Evolutionary conservation across 768 basidiomycete genomes (phyloP).

Genomic region (Boletus reticulatus): DNA sequence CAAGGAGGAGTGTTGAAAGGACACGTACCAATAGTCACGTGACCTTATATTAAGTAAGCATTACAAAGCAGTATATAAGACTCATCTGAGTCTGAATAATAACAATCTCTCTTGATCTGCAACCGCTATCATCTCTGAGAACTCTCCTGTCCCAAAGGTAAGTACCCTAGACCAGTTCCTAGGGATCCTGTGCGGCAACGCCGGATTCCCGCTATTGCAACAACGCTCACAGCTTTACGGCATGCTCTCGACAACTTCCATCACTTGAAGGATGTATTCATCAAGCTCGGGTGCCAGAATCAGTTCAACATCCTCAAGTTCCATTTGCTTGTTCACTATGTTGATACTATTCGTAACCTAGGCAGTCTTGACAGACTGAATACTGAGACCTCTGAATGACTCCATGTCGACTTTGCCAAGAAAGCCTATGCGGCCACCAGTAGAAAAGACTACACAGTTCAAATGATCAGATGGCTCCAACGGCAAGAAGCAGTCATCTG

Average conservation of each 20-base stretch:
- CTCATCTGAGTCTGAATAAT: no score
- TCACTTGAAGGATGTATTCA: background rate
- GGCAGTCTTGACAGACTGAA: background rate
- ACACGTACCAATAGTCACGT: no score
- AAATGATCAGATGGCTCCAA: conserved; percentile 1
- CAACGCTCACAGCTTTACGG: background rate
- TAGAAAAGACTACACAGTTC: background rate
- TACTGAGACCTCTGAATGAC: background rate
- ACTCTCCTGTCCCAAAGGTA: no score
- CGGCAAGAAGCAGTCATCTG: background rate
- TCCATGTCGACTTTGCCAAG: background rate
- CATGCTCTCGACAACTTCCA: background rate
- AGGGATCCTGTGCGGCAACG: no score
- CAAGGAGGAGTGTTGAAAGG: no score
- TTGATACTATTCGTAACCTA: background rate
- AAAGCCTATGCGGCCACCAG: background rate
- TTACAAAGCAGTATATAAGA: no score
- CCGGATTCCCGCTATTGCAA: no score
- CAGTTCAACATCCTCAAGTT: conserved; percentile 1
- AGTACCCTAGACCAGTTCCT: no score
- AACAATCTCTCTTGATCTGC: no score
- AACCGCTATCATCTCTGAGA: no score
- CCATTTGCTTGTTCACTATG: background rate
- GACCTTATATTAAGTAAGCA: no score
- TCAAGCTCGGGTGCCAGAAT: no score